These are phyloP conservation scores for Marasmius oreades DNA, from an alignment of 1,284 basidiomycete genomes.

Conservation along the genomic window DNA sequence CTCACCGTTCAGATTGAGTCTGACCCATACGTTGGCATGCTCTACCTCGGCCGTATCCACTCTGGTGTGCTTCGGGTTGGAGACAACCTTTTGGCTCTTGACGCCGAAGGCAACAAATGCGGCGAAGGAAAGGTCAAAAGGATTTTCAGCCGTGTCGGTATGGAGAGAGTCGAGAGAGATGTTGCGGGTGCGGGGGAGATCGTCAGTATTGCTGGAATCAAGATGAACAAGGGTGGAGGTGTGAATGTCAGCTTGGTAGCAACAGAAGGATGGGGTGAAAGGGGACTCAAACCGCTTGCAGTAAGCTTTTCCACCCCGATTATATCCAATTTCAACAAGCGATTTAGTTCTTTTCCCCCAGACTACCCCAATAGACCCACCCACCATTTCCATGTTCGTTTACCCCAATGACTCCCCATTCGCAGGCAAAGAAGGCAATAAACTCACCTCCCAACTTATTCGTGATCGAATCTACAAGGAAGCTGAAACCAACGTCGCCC, in stretches of 20 bases:
- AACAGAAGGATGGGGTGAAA: constrained; percentile 38
- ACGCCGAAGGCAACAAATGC: constrained; percentile 36
- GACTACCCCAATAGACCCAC: constrained; percentile 47
- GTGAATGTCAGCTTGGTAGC: constrained; percentile 41
- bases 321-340: neutral
- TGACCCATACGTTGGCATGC: constrained; percentile 42
- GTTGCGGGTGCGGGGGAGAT: constrained; percentile 42
- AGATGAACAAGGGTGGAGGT: constrained; percentile 32
- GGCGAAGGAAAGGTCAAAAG: constrained; percentile 49
- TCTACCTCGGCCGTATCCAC: constrained; percentile 43
- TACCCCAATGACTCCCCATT: constrained; percentile 44
- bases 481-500: constrained; percentile 44
- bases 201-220: constrained; percentile 41
- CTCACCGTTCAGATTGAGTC: constrained; percentile 43
- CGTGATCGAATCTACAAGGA: constrained; percentile 44
- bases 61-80: constrained; percentile 35
- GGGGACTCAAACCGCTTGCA: constrained; percentile 35
- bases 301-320: constrained; percentile 21
- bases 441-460: constrained; percentile 44
- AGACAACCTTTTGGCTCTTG: constrained; percentile 35
- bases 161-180: constrained; percentile 38
- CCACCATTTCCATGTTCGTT: constrained; percentile 44
- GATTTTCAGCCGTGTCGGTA: constrained; percentile 34
- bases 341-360: constrained; percentile 14
- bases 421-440: constrained; percentile 39